Evolutionary conservation across 2,329 filamentous ascomycete genomes (phyloP).

Genomic region (Teratosphaeriaceae sp.): DNA sequence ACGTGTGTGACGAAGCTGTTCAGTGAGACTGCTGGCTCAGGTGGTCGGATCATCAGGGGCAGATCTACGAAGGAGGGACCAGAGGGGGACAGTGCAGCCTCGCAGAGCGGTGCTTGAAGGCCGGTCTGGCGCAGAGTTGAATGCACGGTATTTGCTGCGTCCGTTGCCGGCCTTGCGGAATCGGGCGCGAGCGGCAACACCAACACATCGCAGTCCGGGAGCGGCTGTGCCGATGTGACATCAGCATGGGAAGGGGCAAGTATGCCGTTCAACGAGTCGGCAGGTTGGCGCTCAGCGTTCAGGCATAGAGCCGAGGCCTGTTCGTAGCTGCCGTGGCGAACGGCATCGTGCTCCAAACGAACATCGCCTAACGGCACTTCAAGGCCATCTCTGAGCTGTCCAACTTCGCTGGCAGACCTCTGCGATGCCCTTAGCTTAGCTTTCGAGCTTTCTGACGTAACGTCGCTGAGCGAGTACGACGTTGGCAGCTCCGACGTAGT

Average conservation of each 20-base stretch:
- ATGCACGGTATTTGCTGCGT: too few relatives aligned
- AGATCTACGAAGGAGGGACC: constrained; percentile 4
- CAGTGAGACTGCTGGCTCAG: constrained; percentile 15
- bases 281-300: too few relatives aligned
- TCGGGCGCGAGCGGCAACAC: too few relatives aligned
- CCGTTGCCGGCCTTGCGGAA: too few relatives aligned
- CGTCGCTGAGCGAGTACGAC: constrained; percentile 28
- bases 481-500: constrained; percentile 28
- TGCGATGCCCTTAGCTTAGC: constrained; percentile 10
- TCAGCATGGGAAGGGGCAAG: too few relatives aligned
- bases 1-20: constrained; percentile 23
- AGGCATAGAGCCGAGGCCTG: too few relatives aligned
- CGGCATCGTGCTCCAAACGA: too few relatives aligned
- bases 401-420: constrained; percentile 19
- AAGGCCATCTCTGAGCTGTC: constrained; percentile 8
- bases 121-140: background rate
- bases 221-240: too few relatives aligned
- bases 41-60: constrained; percentile 16
- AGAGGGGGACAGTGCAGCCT: background rate
- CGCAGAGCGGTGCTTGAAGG: background rate
- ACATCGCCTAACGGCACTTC: too few relatives aligned
- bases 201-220: too few relatives aligned
- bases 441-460: constrained; percentile 16
- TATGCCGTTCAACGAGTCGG: too few relatives aligned
- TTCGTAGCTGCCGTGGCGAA: too few relatives aligned